Base-by-base conservation (phyloP, 2,329 filamentous ascomycete species). In the Microsporum ferrugineum region DNA sequence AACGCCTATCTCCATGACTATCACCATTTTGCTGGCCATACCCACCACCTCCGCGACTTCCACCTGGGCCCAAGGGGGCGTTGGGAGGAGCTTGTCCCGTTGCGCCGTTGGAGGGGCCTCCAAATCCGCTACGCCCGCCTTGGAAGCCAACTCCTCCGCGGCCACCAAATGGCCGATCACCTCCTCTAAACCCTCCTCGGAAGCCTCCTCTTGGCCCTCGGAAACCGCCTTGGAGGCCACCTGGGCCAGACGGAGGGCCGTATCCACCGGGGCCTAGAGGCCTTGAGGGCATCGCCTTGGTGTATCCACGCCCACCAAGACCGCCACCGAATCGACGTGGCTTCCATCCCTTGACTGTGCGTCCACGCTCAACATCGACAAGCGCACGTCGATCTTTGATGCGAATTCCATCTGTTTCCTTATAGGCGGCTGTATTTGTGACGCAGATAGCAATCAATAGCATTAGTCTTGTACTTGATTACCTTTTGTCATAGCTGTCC, bases 301-400 rank as follows among this genome's bases (percentile, higher is more conserved):
- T 97, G 75, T 97, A 97, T 65, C 89, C 88, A 69, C 94, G 86
- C 53, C 92, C 92, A 64, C 94, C 94, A 2, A 96, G 83, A 55
- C 94, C 94, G 66, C 94, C 94, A 62, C 92, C 94, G 59, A 95
- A 87, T 65, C 94, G 87, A 67, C 89, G 87, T 64, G 94, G 94
- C 71, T 89, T 88, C 94, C 94, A 99, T 57, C 88, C 90, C 71
- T 89, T 88, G 45, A 96, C 90, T 36, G 94, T 97, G 68, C 94
- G 88, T 67, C 94, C 94, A 71, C 94, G 87, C 77, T 99, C 94
- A 63, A 97, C 92, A 72, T 99, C 94, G 70, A 97, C 91, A 71
- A 96, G 85, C 70, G 97, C 89, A 69, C 88, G 86, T 71, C 92
- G 86, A 72, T 95, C 91, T 73, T 91, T 95, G 77, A 99, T 96